Base-by-base conservation (phyloP, 768 basidiomycete genomes). In the Leccinum barrowsii region DNA sequence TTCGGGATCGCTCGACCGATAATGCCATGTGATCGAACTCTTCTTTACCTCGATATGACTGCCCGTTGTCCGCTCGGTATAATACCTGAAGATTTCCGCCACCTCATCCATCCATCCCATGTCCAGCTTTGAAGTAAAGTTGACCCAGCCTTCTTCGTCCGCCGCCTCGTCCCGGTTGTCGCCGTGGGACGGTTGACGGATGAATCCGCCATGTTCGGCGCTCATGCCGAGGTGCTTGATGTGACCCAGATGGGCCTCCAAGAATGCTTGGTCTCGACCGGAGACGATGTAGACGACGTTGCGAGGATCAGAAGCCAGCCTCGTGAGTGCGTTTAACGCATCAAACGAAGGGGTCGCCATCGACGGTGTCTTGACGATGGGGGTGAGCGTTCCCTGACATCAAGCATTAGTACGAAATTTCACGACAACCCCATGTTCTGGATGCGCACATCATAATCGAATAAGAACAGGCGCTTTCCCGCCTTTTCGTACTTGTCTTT, bases 51-150 rank as follows among this genome's bases (percentile, higher is more conserved):
- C 96, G 59, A 98, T 93, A 67, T 90, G 89, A 63, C 90, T 90
- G n/a, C 96, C 96, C 35, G 93, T 92, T 65, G 96, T 99, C 53
- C 96, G 80, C 84, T 96, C 94, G 17, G 93, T 96, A 75, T 96
- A 96, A 75, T 96, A 98, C 74, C 82, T 84, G 76, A 99, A 99
- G 52, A 99, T 88, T 76, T 98, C 94, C 66, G 87, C 84, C 30
- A 97, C 96, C 76, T 99, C 96, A 54, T 75, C 78, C 90, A 96
- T 94, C 96, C 96, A 99, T 63, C 84, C 84, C 96, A 98, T 98
- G 76, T 99, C 95, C 69, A 99, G 72, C 60, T 80, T 82, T 73
- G 87, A 84, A n/a, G 95, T 97, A 70, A 97, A 90, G 69, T 94
- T 94, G 61, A 77, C 78, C 92, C 96, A 99, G 21, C 37, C 30